Conservation (phyloP, 2,329 filamentous ascomycete species). For the Keithomyces neogunnii region DNA sequence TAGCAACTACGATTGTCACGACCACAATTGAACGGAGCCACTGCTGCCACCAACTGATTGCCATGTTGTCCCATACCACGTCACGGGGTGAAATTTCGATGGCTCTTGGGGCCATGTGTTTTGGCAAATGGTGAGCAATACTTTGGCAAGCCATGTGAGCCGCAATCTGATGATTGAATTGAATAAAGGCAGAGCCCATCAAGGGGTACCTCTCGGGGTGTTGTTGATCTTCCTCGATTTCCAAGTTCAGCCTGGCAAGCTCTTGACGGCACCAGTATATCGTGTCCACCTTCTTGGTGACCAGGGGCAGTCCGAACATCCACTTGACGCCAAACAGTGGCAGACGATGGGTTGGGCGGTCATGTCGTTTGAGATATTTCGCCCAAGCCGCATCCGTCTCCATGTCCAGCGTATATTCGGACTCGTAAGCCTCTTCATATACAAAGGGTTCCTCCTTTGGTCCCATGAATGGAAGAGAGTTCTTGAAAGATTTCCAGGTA, state of each 20-base stretch:
- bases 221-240: slow-evolving; percentile 85
- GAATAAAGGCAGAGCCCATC: slow-evolving; percentile 96
- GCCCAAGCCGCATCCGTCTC: slow-evolving; percentile 67
- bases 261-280: slow-evolving; percentile 88
- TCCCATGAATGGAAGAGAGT: slow-evolving; percentile 40
- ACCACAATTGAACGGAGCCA: slow-evolving; percentile 66
- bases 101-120: slow-evolving; percentile 83
- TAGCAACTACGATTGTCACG: slow-evolving; percentile 55
- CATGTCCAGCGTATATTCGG: slow-evolving; percentile 47
- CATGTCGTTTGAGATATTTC: slow-evolving; percentile 69
- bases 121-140: slow-evolving; percentile 81
- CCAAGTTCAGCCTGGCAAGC: slow-evolving; percentile 76
- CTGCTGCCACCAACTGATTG: slow-evolving; percentile 85
- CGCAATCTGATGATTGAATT: slow-evolving; percentile 96
- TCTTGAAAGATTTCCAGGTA: slow-evolving; percentile 41
- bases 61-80: slow-evolving; percentile 96
- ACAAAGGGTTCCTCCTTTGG: slow-evolving; percentile 31
- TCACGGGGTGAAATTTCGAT: slow-evolving; percentile 93
- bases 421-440: slow-evolving; percentile 57
- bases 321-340: slow-evolving; percentile 54
- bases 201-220: slow-evolving; percentile 78
- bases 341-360: slow-evolving; percentile 78
- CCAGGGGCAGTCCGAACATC: slow-evolving; percentile 68
- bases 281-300: slow-evolving; percentile 88
- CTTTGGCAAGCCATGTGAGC: slow-evolving; percentile 98